Conservation (phyloP, 176 grass and related monocot species). For the bread wheat (Triticum aestivum) region DNA sequence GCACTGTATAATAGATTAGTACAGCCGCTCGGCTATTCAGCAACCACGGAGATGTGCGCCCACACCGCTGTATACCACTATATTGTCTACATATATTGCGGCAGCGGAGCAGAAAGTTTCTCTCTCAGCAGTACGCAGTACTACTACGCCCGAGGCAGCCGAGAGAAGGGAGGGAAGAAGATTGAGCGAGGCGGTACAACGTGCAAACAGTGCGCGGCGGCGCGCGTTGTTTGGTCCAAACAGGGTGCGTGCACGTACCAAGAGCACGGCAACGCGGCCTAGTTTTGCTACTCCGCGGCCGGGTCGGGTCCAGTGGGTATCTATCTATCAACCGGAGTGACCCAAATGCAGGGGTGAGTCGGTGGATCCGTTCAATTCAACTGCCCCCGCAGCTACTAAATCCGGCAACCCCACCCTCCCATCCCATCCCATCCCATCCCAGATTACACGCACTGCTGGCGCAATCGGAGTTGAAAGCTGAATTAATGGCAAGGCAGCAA, state of each 20-base stretch:
- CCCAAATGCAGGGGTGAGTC: not conserved
- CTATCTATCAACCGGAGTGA: conserved; percentile 1
- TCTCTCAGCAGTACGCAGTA: too few relatives aligned
- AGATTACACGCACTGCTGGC: not conserved
- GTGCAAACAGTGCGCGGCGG: not conserved
- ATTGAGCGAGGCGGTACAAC: not conserved
- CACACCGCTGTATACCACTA: not conserved
- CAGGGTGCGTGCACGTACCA: conserved; percentile 10
- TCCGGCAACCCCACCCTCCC: not conserved
- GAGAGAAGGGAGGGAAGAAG: not conserved
- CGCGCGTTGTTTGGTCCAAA: conserved; percentile 17
- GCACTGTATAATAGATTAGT: not conserved
- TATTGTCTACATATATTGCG: not conserved
- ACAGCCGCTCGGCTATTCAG: not conserved
- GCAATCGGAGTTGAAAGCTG: too few relatives aligned
- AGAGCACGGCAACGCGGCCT: not conserved
- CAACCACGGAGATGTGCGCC: not conserved
- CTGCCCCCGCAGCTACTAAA: conserved; percentile 6
- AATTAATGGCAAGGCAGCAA: too few relatives aligned
- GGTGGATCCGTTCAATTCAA: conserved; percentile 11
- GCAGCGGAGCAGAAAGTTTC: not conserved
- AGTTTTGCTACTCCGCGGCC: not conserved
- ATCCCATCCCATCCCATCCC: too few relatives aligned
- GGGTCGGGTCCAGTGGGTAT: not conserved
- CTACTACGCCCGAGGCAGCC: too few relatives aligned